These are phyloP conservation scores for Fusarium multiceps DNA, from an alignment of 2,329 filamentous ascomycete species.

Conservation along the genomic window DNA sequence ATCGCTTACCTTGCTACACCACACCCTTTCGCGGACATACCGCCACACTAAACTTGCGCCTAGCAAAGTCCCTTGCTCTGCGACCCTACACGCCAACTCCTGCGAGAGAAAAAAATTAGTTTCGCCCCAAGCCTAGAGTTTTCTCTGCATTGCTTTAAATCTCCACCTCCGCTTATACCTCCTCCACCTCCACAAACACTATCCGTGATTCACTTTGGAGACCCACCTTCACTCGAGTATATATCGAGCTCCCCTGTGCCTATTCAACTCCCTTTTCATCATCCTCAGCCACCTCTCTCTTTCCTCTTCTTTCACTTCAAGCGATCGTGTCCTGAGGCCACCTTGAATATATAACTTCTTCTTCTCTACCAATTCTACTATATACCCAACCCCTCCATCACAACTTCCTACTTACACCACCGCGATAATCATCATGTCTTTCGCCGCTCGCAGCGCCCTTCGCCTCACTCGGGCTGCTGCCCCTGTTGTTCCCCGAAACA, in stretches of 20 bases:
- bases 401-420: slow-evolving; percentile 11
- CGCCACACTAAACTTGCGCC: slow-evolving; percentile 48
- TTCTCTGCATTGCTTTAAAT: slow-evolving; percentile 23
- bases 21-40: slow-evolving; percentile 46
- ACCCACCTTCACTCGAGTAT: slow-evolving; percentile 37
- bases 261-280: slow-evolving; percentile 16
- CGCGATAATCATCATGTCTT: slow-evolving; percentile 49
- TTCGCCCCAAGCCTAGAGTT: slow-evolving; percentile 34
- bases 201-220: slow-evolving; percentile 31
- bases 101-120: slow-evolving; percentile 8
- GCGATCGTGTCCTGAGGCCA: neutral
- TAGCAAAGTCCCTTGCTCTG: slow-evolving; percentile 30
- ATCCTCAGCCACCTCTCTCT: slow-evolving; percentile 14
- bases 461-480: slow-evolving; percentile 50
- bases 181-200: slow-evolving; percentile 24
- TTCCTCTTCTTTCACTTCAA: slow-evolving; percentile 18
- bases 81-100: slow-evolving; percentile 23
- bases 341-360: slow-evolving; percentile 22
- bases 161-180: slow-evolving; percentile 7
- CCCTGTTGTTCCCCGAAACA: slow-evolving; percentile 42
- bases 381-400: slow-evolving; percentile 3
- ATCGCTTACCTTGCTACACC: slow-evolving; percentile 21
- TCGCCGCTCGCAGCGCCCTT: slow-evolving; percentile 50
- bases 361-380: neutral
- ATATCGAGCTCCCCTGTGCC: slow-evolving; percentile 42